Base-by-base conservation (phyloP, 2,329 filamentous ascomycete genomes). In the Penicillium corylophilum region DNA sequence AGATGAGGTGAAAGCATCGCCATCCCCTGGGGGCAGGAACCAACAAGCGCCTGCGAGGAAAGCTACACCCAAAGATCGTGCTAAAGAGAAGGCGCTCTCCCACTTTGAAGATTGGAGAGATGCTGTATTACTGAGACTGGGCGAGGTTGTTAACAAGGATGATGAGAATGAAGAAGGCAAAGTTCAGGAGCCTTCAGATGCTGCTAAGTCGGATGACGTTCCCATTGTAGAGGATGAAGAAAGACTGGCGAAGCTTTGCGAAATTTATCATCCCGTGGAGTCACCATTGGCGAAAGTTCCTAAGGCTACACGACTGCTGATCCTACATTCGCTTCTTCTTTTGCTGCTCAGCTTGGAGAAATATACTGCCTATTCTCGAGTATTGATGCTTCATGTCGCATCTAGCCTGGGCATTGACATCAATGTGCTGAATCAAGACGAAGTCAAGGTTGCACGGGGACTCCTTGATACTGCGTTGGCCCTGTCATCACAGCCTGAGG, bases 21-120 rank as follows among this genome's bases (percentile, higher is more conserved):
- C 50, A 23, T 9, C 46, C 16, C 22, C 46, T 2, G 46, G 16
- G 15, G 26, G 16, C 41, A 42, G 2, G 23, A 16, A 7, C 40
- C 55, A 44, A 10, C 53, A 54, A 40, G 23, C 51, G 5, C 50
- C 54, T 8, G 50, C 54, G 12, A 40, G 41, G 10, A 56, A 62
- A 16, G 54, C 53, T 45, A 63, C 51, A 56, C 43, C 43, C 10
- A 67, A 54, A 67, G 61, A 61, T 72, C 91, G 62, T 85, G 74
- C 84, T 5, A 65, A 69, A 50, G 54, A 82, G 56, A 85, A 87
- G 48, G 81, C 85, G 1, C 68, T 95, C 5, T 74, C 79, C 6
- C 85, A 87, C 66, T 95, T 93, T 66, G 84, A 88, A 51, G 87
- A 90, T 57, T 97, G 93, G 93, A 83, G 89, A 62, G 79, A 83